A percentile compares a stretch with the other conserved stretches of the same genome.
Evolutionary conservation across 495 filamentous ascomycete species (phyloP).

Genomic region (Podospora appendiculata): DNA sequence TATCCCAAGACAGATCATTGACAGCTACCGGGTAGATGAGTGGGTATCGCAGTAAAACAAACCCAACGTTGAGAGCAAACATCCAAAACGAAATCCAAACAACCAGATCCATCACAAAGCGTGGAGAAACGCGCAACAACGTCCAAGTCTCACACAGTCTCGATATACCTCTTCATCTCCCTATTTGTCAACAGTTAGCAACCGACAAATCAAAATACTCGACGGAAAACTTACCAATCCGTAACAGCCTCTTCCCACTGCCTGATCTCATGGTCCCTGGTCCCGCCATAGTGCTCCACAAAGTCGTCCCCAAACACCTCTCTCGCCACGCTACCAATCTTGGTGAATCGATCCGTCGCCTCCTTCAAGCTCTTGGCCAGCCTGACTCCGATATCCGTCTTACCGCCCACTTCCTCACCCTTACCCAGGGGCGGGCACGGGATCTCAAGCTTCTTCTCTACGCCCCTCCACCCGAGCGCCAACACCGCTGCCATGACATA

Average conservation of each 20-base stretch:
- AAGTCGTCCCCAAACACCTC: constrained; percentile 93
- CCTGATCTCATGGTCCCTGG: constrained; percentile 81
- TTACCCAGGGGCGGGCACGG: constrained; percentile 74
- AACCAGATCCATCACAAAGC: no score
- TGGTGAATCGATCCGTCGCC: constrained; percentile 67
- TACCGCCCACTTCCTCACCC: constrained; percentile 68
- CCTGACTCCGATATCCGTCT: constrained; percentile 56
- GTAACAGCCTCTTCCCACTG: constrained; percentile 95
- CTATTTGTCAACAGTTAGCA: constrained; percentile 16
- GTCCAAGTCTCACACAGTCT: constrained; percentile 49
- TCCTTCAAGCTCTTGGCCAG: constrained; percentile 78
- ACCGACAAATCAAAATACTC: no score
- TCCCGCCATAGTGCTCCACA: constrained; percentile 91
- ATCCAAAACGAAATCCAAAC: neutral
- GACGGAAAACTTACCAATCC: constrained; percentile 59
- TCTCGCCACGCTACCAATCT: constrained; percentile 71
- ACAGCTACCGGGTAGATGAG: no score
- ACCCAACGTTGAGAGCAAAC: neutral
- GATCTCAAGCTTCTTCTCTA: constrained; percentile 83
- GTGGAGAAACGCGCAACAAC: no score
- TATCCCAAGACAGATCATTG: no score
- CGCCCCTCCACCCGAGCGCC: constrained; percentile 78
- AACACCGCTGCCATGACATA: constrained; percentile 83
- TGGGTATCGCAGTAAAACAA: no score
- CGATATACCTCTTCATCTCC: constrained; percentile 66